Conservation (phyloP, 306 rosid genomes). For the Dryas drummondii region DNA sequence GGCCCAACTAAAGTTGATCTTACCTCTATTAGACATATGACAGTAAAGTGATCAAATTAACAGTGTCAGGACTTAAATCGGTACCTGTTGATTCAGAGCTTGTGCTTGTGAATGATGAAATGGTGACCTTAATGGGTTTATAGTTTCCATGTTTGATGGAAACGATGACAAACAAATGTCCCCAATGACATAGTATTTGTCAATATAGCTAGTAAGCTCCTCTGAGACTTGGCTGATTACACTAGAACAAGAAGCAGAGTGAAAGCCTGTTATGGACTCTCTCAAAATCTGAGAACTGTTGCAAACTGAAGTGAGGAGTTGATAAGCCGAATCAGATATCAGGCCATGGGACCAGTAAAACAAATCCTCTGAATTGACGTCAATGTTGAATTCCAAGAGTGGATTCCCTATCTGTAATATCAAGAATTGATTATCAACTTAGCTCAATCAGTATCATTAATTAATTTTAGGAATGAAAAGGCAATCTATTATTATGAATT, state of each 20-base stretch:
- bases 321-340: conserved; percentile 29
- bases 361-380: conserved; percentile 21
- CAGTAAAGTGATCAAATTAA: too few species aligned
- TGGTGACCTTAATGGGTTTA: background rate
- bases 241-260: background rate
- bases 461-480: background rate
- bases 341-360: conserved; percentile 45
- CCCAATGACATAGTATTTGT: conserved; percentile 9
- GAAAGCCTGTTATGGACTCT: background rate
- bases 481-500: background rate
- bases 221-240: background rate
- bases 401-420: conserved; percentile 41
- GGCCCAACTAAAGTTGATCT: background rate
- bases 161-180: conserved; percentile 24
- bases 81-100: conserved; percentile 9
- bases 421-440: background rate
- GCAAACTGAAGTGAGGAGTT: conserved; percentile 19
- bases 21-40: background rate
- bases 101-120: background rate
- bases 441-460: background rate
- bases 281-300: conserved; percentile 17
- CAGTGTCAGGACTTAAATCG: too few species aligned
- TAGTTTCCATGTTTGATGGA: background rate
- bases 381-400: conserved; percentile 31
- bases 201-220: conserved; percentile 19